Conservation (phyloP, 164 flowering plant species). For the Saururus chinensis region DNA sequence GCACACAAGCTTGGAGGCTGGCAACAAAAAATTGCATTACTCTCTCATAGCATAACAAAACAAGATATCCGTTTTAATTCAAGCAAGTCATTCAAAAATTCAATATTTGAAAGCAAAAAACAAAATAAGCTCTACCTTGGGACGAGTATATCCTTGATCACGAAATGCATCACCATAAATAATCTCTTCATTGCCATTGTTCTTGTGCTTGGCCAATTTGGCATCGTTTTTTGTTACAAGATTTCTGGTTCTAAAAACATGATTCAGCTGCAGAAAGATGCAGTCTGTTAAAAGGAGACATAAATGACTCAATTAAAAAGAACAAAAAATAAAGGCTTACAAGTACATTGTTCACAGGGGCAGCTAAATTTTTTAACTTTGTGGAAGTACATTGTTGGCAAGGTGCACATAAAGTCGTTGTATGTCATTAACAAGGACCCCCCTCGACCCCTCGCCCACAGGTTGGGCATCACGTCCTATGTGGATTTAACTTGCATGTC, state of each 20-base stretch:
- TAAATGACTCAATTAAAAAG: neutral
- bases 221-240: constrained; percentile 60
- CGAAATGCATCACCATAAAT: constrained; percentile 33
- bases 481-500: too few relatives aligned
- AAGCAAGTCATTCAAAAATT: neutral
- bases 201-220: constrained; percentile 47
- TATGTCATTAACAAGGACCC: too few relatives aligned
- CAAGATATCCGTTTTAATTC: neutral
- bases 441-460: too few relatives aligned
- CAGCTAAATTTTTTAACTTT: too few relatives aligned
- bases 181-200: constrained; percentile 23
- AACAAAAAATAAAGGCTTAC: constrained; percentile 28
- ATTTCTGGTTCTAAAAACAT: constrained; percentile 64
- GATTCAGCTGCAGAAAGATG: constrained; percentile 63
- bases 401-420: too few relatives aligned
- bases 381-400: too few relatives aligned
- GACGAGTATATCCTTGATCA: constrained; percentile 93
- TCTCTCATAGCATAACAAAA: neutral
- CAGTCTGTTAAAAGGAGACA: neutral
- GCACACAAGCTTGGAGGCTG: too few relatives aligned
- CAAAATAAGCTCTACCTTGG: constrained; percentile 45
- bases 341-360: too few relatives aligned
- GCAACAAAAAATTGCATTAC: too few relatives aligned
- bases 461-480: too few relatives aligned
- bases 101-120: neutral